Base-by-base conservation (phyloP, 2,329 filamentous ascomycete genomes). In the Pseudocercospora cruenta region DNA sequence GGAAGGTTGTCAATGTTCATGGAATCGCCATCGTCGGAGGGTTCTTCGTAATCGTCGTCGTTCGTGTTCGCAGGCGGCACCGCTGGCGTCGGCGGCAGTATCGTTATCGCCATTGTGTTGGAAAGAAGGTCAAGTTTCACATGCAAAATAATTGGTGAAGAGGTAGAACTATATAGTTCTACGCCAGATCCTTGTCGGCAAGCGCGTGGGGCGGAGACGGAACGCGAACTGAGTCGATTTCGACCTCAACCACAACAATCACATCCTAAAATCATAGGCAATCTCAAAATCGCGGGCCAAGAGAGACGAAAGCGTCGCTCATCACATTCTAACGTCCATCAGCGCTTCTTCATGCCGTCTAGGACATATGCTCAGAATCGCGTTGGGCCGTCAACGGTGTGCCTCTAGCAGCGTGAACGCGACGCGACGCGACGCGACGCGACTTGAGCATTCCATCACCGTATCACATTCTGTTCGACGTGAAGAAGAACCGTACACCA, bases 41-140 rank as follows among this genome's bases (percentile, higher is more conserved):
- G 5, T 54, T 78, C 75, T 54, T 79, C 77, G 57, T 62, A 71
- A 31, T 73, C 71, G 33, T 77, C 70, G 36, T 60, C 67, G 49
- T 67, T 31, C 14, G 58, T 31, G 36, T 24, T 60, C 39, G 65
- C 72, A 67, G 58, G 77, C 70, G 67, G 76, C n/a, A 60, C 68
- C 9, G 78, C 73, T 55, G 80, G 78, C 19, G 81, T 77, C 8
- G 87, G 87, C 6, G 86, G 80, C 33, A 87, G 80, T 70, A 89
- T 88, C 5, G 85, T 85, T 69, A 89, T 85, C 19, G 85, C 83
- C 87, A 89, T 89, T 59, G 62, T 76, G 62, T 76, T 45, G 45
- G 9, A 28, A 54, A 51, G 1, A 36, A 45, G 43, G 19, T 43
- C 22, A 47, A 51, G 36, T 58, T 58, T 26, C 43, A 59, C 36